A percentile compares a stretch with the other conserved stretches of the same genome.
These are phyloP conservation scores for Elongisporangium prolatum DNA, from an alignment of 352 stramenopile genomes.

Conservation along the genomic window DNA sequence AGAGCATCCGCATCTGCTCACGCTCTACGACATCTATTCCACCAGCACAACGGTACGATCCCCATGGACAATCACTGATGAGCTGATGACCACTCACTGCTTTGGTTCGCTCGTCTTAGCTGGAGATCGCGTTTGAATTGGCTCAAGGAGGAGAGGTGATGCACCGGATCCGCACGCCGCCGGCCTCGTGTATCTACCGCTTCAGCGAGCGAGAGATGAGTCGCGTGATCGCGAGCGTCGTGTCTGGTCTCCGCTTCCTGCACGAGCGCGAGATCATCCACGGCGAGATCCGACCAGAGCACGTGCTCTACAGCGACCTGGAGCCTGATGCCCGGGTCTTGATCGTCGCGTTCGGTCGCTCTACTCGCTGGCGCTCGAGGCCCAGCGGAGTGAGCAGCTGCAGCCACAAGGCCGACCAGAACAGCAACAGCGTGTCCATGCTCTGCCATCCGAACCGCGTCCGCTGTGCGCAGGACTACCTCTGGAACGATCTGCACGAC, in stretches of 20 bases:
- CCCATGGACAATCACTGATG: background rate
- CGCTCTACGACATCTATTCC: conserved; percentile 56
- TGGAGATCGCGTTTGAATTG: conserved; percentile 78
- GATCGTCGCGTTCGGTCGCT: conserved; percentile 61
- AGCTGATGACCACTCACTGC: background rate
- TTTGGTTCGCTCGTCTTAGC: conserved; percentile 6
- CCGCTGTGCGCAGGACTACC: conserved; percentile 13
- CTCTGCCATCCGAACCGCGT: conserved; percentile 9
- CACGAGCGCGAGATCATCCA: conserved; percentile 50
- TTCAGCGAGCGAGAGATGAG: conserved; percentile 57
- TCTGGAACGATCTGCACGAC: conserved; percentile 59
- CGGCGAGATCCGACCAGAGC: conserved; percentile 65
- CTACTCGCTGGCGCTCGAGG: conserved; percentile 29
- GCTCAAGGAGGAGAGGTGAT: conserved; percentile 60
- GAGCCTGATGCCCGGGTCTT: conserved; percentile 61
- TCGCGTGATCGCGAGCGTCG: conserved; percentile 36
- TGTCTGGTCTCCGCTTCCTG: conserved; percentile 47
- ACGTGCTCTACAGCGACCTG: conserved; percentile 65
- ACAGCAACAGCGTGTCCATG: conserved; percentile 11
- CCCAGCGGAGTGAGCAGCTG: conserved; percentile 1
- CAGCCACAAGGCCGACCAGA: background rate
- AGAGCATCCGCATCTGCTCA: conserved; percentile 60
- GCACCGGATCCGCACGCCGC: conserved; percentile 20
- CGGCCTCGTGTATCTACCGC: conserved; percentile 8
- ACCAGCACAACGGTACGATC: conserved; percentile 20